A percentile compares a stretch with the other conserved stretches of the same genome.
These are phyloP conservation scores for Chloranthus sessilifolius DNA, from an alignment of 164 flowering plant genomes.

Conservation along the genomic window DNA sequence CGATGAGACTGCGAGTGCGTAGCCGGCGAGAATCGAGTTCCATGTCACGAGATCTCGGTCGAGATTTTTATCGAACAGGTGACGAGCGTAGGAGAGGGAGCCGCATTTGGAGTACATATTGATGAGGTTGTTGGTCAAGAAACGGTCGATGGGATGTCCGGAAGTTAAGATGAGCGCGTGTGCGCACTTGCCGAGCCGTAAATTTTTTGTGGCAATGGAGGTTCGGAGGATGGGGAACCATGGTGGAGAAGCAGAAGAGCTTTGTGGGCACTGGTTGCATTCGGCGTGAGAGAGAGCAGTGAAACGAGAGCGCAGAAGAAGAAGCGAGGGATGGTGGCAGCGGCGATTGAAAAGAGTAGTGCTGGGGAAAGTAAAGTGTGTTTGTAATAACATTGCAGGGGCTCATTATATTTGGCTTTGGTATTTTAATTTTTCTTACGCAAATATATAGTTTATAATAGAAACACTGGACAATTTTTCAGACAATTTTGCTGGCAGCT, in stretches of 20 bases:
- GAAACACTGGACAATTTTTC: too few relatives aligned
- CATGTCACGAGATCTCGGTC: constrained; percentile 41
- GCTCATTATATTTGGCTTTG: too few relatives aligned
- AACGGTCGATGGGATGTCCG: constrained; percentile 23
- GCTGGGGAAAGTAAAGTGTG: constrained; percentile 10
- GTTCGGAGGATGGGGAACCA: constrained; percentile 41
- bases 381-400: constrained; percentile 17
- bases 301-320: constrained; percentile 7
- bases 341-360: too few relatives aligned
- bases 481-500: too few relatives aligned
- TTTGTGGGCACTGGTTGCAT: background rate
- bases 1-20: constrained; percentile 21
- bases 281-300: constrained; percentile 7
- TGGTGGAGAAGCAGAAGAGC: constrained; percentile 21
- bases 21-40: constrained; percentile 48
- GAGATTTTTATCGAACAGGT: constrained; percentile 35
- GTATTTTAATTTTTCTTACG: too few relatives aligned
- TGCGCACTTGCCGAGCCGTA: constrained; percentile 30
- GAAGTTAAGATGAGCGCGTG: constrained; percentile 37
- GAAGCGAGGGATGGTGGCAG: background rate
- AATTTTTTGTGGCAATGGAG: constrained; percentile 28
- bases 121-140: constrained; percentile 48
- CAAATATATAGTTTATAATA: too few relatives aligned
- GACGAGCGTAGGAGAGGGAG: constrained; percentile 31
- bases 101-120: constrained; percentile 44